phyloP scores from a whole-genome alignment of 441 rosid genomes.

The Erysimum pusillum region DNA sequence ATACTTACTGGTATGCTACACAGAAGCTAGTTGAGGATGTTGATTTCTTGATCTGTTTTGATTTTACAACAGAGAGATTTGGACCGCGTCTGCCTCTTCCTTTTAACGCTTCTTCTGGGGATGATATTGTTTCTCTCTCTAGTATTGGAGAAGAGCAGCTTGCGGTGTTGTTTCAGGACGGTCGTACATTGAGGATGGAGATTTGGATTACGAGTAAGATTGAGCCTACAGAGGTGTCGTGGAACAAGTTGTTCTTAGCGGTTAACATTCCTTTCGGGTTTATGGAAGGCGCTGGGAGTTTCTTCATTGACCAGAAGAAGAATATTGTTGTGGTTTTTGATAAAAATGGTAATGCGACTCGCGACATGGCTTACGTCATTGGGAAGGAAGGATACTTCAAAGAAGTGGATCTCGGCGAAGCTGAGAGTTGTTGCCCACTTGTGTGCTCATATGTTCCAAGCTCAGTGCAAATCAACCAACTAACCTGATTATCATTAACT shows the following conservation, averaged over 20 bases:
- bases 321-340: background rate
- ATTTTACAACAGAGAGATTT: conserved; percentile 14
- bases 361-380: background rate
- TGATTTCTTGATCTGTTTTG: conserved; percentile 13
- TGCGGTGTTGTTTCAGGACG: background rate
- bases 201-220: conserved; percentile 6
- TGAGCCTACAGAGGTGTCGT: background rate
- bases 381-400: background rate
- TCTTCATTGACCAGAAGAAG: background rate
- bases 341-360: background rate
- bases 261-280: background rate
- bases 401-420: background rate
- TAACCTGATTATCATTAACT: background rate
- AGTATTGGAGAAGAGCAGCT: background rate
- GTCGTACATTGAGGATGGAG: background rate
- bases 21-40: background rate
- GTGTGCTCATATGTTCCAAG: conserved; percentile 8
- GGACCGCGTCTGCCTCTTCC: conserved; percentile 5
- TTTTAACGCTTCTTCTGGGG: background rate
- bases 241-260: conserved; percentile 8
- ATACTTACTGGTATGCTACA: conserved; percentile 8
- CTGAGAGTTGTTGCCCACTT: background rate
- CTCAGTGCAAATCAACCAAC: conserved; percentile 1
- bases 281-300: background rate
- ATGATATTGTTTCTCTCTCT: background rate